These are phyloP conservation scores for Lepidium sativum DNA, from an alignment of 345 rosid species.

Conservation along the genomic window DNA sequence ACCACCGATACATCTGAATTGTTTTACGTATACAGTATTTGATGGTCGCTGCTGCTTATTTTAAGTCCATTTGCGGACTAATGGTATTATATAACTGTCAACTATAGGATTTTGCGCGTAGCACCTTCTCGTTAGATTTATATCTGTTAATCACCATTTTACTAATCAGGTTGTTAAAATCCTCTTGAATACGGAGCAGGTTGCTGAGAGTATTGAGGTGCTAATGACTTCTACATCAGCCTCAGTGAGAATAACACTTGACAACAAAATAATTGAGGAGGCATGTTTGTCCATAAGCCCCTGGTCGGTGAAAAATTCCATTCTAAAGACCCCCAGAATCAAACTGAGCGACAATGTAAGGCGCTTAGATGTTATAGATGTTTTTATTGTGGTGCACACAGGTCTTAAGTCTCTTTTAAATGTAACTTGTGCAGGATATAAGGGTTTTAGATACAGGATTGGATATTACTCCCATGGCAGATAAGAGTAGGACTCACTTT, in stretches of 20 bases:
- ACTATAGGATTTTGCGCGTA: conserved; percentile 1
- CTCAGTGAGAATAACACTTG: conserved; percentile 60
- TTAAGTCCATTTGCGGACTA: neutral
- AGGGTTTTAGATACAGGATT: conserved; percentile 63
- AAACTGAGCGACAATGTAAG: conserved; percentile 47
- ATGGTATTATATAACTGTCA: conserved; percentile 1
- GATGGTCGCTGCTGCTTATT: neutral
- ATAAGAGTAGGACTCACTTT: conserved; percentile 52
- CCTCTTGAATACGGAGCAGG: conserved; percentile 36
- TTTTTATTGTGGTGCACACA: neutral
- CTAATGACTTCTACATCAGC: conserved; percentile 76
- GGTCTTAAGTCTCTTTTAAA: conserved; percentile 15
- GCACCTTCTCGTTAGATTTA: conserved; percentile 7
- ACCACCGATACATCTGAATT: neutral
- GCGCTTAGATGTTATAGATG: conserved; percentile 6
- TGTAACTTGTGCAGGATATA: conserved; percentile 54
- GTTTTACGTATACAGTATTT: neutral
- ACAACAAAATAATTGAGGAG: conserved; percentile 54
- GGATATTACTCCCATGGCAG: conserved; percentile 60
- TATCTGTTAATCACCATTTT: conserved; percentile 3
- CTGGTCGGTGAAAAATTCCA: conserved; percentile 64
- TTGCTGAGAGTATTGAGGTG: conserved; percentile 76
- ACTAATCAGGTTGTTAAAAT: neutral
- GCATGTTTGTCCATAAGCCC: conserved; percentile 67
- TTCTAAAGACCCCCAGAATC: conserved; percentile 52